Percentiles rank a stretch among this genome's conserved stretches.
Conservation (phyloP, 1,284 basidiomycete genomes). For the Rhodotorula sp. region DNA sequence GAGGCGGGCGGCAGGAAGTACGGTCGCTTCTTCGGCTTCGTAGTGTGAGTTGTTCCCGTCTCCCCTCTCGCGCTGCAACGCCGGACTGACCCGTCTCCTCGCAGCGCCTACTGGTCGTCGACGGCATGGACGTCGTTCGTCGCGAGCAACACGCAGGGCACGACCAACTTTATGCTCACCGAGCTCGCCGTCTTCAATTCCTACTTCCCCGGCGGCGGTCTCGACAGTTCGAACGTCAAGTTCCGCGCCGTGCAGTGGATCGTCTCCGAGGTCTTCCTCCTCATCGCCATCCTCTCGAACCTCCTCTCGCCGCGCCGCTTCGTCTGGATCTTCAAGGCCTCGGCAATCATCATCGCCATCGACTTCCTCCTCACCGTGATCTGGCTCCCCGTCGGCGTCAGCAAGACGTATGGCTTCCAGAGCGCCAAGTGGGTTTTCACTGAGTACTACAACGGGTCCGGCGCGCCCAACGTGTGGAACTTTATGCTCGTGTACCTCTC, state of each 20-base stretch:
- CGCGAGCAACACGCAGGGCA: slow-evolving; percentile 77
- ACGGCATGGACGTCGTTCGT: slow-evolving; percentile 88
- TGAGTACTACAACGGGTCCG: slow-evolving; percentile 79
- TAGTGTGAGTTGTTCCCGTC: slow-evolving; percentile 59
- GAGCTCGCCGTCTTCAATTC: slow-evolving; percentile 73
- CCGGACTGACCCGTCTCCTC: background rate
- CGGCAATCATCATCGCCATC: slow-evolving; percentile 68
- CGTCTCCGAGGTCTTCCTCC: slow-evolving; percentile 66
- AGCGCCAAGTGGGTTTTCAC: slow-evolving; percentile 75
- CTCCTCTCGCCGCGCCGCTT: slow-evolving; percentile 69
- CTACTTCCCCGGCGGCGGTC: slow-evolving; percentile 69
- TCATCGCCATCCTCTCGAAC: slow-evolving; percentile 72
- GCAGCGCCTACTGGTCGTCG: slow-evolving; percentile 38
- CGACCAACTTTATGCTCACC: slow-evolving; percentile 73
- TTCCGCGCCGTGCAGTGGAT: slow-evolving; percentile 80
- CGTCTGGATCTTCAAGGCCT: slow-evolving; percentile 69
- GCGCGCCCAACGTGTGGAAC: slow-evolving; percentile 71
- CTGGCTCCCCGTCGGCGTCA: slow-evolving; percentile 83
- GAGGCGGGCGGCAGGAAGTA: slow-evolving; percentile 81
- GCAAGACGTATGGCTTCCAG: slow-evolving; percentile 76
- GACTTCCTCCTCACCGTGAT: slow-evolving; percentile 81
- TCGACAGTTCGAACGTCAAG: slow-evolving; percentile 66
- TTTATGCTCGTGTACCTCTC: slow-evolving; percentile 61
- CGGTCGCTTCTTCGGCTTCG: slow-evolving; percentile 75
- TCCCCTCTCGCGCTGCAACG: background rate